Base-by-base conservation (phyloP, 2,329 filamentous ascomycete species). In the Stromatinia cepivora region DNA sequence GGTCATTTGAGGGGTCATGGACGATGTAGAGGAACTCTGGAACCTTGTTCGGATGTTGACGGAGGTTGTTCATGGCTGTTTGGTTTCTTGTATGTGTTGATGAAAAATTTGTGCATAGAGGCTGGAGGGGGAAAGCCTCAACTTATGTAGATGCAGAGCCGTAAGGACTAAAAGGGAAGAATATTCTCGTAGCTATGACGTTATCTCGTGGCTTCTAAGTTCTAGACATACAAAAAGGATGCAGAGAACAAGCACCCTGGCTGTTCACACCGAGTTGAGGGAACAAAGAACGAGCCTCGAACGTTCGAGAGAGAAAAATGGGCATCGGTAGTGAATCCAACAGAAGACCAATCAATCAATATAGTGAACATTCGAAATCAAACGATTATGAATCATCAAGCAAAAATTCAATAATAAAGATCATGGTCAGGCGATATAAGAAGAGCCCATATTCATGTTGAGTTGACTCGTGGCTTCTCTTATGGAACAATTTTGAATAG, bases 331-430 rank as follows among this genome's bases (percentile, higher is more conserved):
- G 7, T 31, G 11, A n/a, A 1, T 46, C 17, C 20, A 25, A 50
- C 0, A 9, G 4, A 9, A 7, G 1, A 7, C 17, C 4, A 20
- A 11, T 1, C 3, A 28, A 25, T 3, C 7, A 28, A 20, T 3
- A 9, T 31, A 31, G 31, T 63, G 31, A 39, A 50, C 20, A 36
- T 63, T 20, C 13, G 4, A 28, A 39, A 13, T 13, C 13, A 0
- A 7, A 25, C 3, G 13, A 36, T 39, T 3, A 39, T 36, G 6
- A 10, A 3, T 7, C 2, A 57, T 42, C 13, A 13, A 15, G 31
- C 6, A 1, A 36, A 36, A 15, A 7, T 15, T 13, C 1, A 15
- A 36, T 8, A 22, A 15, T 15, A 1, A n/a, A 3, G 34, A 1
- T 36, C 20, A 57, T 36, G 5, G 6, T 11, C 22, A 36, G 5